phyloP scores from a whole-genome alignment of 768 basidiomycete species.

The Tricholoma sp. region DNA sequence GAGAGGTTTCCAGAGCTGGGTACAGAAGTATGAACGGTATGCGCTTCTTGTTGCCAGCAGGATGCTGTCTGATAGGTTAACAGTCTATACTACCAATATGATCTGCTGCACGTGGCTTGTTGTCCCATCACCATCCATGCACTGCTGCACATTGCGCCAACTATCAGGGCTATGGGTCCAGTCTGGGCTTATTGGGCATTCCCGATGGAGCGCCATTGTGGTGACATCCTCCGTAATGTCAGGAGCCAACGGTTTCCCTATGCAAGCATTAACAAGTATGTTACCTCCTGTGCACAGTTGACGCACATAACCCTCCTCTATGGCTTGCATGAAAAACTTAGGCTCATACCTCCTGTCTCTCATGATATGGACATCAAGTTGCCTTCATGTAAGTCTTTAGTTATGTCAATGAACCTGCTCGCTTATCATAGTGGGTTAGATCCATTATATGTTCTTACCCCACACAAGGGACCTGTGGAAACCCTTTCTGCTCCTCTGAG shows the following conservation, averaged over 20 bases:
- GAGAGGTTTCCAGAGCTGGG: conserved; percentile 30
- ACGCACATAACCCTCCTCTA: conserved; percentile 25
- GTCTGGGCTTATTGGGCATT: conserved; percentile 33
- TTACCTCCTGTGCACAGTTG: conserved; percentile 26
- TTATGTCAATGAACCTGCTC: neutral
- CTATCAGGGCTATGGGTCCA: too few relatives aligned
- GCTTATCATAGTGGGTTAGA: too few relatives aligned
- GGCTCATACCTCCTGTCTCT: conserved; percentile 14
- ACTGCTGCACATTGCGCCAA: too few relatives aligned
- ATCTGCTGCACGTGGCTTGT: too few relatives aligned
- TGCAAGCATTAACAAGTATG: conserved; percentile 22
- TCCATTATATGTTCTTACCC: too few relatives aligned
- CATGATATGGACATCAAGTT: conserved; percentile 2
- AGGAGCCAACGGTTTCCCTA: conserved; percentile 27
- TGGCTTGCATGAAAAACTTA: conserved; percentile 11
- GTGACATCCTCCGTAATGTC: conserved; percentile 21
- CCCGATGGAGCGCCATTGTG: conserved; percentile 34
- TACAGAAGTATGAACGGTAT: conserved; percentile 33
- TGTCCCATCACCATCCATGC: too few relatives aligned
- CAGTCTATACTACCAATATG: too few relatives aligned
- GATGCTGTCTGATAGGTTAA: too few relatives aligned
- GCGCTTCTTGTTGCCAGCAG: conserved; percentile 10
- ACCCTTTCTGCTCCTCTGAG: too few relatives aligned
- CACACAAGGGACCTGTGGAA: too few relatives aligned
- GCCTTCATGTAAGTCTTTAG: conserved; percentile 8